These are phyloP conservation scores for Xerophyta viscosa DNA, from an alignment of 106 monocot genomes.

Conservation along the genomic window DNA sequence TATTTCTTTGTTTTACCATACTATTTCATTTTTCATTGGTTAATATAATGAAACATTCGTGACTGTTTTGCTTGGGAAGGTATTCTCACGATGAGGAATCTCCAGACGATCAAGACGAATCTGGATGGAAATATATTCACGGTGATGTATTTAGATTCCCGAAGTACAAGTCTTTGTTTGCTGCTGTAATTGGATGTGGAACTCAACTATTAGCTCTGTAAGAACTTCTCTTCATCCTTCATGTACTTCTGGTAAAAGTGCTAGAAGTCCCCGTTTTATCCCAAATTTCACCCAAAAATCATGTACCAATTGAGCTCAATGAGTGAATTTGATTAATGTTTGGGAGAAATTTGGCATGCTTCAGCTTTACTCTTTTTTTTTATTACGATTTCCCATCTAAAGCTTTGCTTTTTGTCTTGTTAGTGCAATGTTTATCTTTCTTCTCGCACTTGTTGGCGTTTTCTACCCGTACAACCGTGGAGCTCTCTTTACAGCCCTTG, in stretches of 20 bases:
- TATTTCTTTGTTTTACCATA: too few species aligned
- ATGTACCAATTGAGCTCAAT: too few species aligned
- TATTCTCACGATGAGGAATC: slow-evolving; percentile 63
- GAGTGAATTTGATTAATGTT: too few species aligned
- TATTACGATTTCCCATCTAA: too few species aligned
- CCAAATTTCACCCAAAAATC: too few species aligned
- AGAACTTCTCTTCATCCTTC: slow-evolving; percentile 17
- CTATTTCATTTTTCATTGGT: too few species aligned
- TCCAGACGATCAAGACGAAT: slow-evolving; percentile 66
- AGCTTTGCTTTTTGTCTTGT: slow-evolving; percentile 3
- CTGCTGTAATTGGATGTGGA: slow-evolving; percentile 68
- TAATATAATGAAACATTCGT: neutral
- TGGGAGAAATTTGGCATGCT: too few species aligned
- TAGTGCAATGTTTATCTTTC: slow-evolving; percentile 69
- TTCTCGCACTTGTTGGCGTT: slow-evolving; percentile 76
- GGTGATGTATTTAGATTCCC: slow-evolving; percentile 81
- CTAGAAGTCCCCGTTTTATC: too few species aligned
- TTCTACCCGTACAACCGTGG: slow-evolving; percentile 87
- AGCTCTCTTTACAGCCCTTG: slow-evolving; percentile 70
- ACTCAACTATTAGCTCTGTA: slow-evolving; percentile 75
- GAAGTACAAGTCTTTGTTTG: slow-evolving; percentile 55
- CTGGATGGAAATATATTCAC: slow-evolving; percentile 81
- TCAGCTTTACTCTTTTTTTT: too few species aligned
- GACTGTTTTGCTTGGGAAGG: slow-evolving; percentile 12
- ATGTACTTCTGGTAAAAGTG: too few species aligned